Evolutionary conservation across 306 rosid genomes (phyloP), one percentile per base, ranked within the genome.

Genomic region (Styphnolobium japonicum): DNA sequence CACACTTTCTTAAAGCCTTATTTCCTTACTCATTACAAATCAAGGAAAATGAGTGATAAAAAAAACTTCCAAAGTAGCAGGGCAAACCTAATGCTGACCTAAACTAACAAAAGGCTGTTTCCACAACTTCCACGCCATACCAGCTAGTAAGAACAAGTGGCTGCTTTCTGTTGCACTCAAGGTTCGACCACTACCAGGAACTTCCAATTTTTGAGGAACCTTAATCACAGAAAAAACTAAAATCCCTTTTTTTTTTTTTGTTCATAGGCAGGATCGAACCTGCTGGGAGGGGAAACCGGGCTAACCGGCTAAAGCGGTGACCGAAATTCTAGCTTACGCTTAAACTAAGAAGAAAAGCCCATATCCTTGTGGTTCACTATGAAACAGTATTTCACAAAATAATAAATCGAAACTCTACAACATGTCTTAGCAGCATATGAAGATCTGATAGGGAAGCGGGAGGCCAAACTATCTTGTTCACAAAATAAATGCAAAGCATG

Each of bases 341-440:
- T 37, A 49, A 29, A 70, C 61, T 23, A 49, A 48, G 45, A 46
- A 48, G 10, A 33, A 12, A n/a, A 4, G 2, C 23, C 33, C 67
- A n/a, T 15, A 58, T 34, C 56, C 11, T n/a, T 39, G 25, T 6
- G 12, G 16, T 25, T 83, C 29, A 8, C n/a, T 15, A 80, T 10
- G 53, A 83, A 72, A 57, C 63, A 36, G 56, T 65, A 55, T 16
- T 21, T 71, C 10, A 83, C 15, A 57, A 66, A 53, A 71, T 63
- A 25, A 27, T 63, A 25, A 27, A 76, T 39, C 8, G 48, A 33
- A 77, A 64, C 46, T 19, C 65, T 7, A 7, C 6, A 19, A 42
- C 48, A 0, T 11, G 53, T 45, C 5, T 5, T 10, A 65, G 46
- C 60, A 57, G 37, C n/a, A 72, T 61, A 19, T 21, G 49, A 64